A percentile compares a stretch with the other conserved stretches of the same genome.
Conservation (phyloP, 1,139 yeast genomes). For the Sugiyamaella castrensis region DNA sequence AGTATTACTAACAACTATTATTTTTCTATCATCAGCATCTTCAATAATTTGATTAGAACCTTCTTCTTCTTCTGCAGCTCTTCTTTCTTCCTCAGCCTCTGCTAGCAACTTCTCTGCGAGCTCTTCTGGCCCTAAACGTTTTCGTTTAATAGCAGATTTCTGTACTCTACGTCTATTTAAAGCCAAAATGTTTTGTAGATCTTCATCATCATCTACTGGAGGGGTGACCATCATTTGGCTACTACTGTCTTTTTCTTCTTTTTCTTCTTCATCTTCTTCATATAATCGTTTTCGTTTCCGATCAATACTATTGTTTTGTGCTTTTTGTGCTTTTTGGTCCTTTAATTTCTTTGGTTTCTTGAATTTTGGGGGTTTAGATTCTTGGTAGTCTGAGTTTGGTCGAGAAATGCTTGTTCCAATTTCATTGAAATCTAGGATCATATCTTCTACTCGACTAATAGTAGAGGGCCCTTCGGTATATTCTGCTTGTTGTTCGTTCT, state of each 20-base stretch:
- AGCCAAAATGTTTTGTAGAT: slow-evolving; percentile 46
- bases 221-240: slow-evolving; percentile 12
- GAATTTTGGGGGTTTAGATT: slow-evolving; percentile 45
- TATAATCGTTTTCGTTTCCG: slow-evolving; percentile 25
- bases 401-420: not conserved
- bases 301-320: not conserved
- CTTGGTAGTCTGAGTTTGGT: slow-evolving; percentile 30
- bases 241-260: slow-evolving; percentile 21
- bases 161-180: slow-evolving; percentile 44
- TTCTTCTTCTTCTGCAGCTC: slow-evolving; percentile 13
- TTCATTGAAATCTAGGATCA: not conserved
- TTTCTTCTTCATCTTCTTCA: slow-evolving; percentile 26
- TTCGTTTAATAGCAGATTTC: slow-evolving; percentile 22
- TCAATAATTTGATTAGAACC: slow-evolving; percentile 13
- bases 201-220: slow-evolving; percentile 44
- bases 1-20: slow-evolving; percentile 23
- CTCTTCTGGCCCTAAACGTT: slow-evolving; percentile 25
- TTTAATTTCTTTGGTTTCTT: slow-evolving; percentile 45
- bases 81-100: slow-evolving; percentile 15
- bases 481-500: not conserved
- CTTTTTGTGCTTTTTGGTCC: slow-evolving; percentile 15
- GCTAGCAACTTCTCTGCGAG: slow-evolving; percentile 24
- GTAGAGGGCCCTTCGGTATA: too few species aligned
- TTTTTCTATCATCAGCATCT: slow-evolving; percentile 12
- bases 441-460: not conserved